These are phyloP conservation scores for Lentinula edodes DNA, from an alignment of 768 basidiomycete genomes.

Conservation along the genomic window DNA sequence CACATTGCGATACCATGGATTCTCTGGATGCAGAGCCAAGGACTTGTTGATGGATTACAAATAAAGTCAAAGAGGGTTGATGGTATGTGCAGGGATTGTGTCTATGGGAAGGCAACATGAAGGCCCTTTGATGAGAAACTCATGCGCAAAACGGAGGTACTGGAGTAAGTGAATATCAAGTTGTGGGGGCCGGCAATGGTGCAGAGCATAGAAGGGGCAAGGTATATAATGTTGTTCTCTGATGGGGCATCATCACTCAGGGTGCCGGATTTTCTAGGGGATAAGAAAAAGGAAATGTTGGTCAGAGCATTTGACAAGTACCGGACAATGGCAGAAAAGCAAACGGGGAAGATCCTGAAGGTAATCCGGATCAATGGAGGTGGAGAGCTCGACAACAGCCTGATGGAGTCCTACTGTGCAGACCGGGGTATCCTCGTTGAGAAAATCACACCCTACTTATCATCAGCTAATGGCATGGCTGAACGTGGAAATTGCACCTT, in stretches of 20 bases:
- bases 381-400: constrained; percentile 19
- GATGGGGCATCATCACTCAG: constrained; percentile 15
- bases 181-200: constrained; percentile 18
- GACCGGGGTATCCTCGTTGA: constrained; percentile 16
- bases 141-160: constrained; percentile 9
- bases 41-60: constrained; percentile 16
- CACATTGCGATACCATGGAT: constrained; percentile 14
- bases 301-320: constrained; percentile 13
- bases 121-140: constrained; percentile 19
- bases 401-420: constrained; percentile 14
- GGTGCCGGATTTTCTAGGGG: constrained; percentile 14
- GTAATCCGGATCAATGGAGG: constrained; percentile 18
- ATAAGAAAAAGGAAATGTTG: constrained; percentile 15
- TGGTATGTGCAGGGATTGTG: constrained; percentile 18
- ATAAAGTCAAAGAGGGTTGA: background rate
- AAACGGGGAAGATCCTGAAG: constrained; percentile 12
- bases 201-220: constrained; percentile 10
- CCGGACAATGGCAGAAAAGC: constrained; percentile 10
- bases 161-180: constrained; percentile 17
- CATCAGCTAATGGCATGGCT: constrained; percentile 20
- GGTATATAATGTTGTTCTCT: constrained; percentile 19
- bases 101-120: constrained; percentile 16
- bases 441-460: constrained; percentile 17
- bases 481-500: constrained; percentile 15
- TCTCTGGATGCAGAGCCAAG: constrained; percentile 6